Base-by-base conservation (phyloP, 2,329 filamentous ascomycete genomes). In the Ophiostoma australiae region DNA sequence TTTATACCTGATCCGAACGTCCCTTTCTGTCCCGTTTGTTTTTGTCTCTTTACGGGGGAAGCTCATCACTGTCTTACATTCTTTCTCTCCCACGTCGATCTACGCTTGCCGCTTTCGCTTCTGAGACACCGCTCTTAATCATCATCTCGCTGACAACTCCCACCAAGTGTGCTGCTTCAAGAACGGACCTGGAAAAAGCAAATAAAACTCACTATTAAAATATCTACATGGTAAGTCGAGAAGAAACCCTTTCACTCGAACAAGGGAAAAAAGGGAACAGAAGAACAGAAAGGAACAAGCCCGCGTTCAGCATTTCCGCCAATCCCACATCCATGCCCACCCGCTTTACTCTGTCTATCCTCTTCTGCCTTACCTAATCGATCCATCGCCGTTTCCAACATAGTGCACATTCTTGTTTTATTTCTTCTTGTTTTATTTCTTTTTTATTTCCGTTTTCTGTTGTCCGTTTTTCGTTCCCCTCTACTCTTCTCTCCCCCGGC, bases 261-360 rank as follows among this genome's bases (percentile, higher is more conserved):
- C 31, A 66, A 10, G 33, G 6, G 31, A 5, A n/a, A 20, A 65
- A 65, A 15, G 5, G 23, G 8, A 35, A 10, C 4, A 44, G 13
- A 78, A 69, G 37, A 93, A 90, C 86, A 86, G 89, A 61, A 61
- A 33, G 8, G 1, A 33, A 61, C 11, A 5, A 33, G 58, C 3
- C 27, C 27, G 27, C 27, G 1, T 27, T 33, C 58, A 61, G 10
- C 58, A 61, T 17, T 58, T 17, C 58, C 58, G 58, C 58, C 27
- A 61, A 58, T 58, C 52, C 52, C 23, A 27, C n/a, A 23, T 31
- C 27, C 58, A 61, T 55, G 4, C 55, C 13, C 10, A 11, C 23
- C 55, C 11, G 23, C 55, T 58, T 58, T 15, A n/a, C 3, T 58
- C 23, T 58, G 23, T n/a, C n/a, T 6, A 27, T 55, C 39, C 23